Conservation (phyloP, 441 rosid genomes). For the Metrosideros polymorpha region DNA sequence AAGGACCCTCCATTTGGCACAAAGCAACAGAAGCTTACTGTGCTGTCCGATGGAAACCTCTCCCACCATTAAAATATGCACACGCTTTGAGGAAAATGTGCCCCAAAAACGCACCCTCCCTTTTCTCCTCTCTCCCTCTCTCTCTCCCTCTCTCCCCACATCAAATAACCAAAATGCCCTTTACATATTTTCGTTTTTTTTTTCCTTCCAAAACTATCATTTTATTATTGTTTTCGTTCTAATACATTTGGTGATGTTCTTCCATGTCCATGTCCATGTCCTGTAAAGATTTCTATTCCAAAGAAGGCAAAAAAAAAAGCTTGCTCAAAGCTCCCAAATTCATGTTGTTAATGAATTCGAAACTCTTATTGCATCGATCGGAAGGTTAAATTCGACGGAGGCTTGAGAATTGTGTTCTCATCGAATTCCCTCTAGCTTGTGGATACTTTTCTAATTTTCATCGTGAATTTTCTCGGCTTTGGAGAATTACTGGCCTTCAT, state of each 20-base stretch:
- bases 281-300: background rate
- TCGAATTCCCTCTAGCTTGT: background rate
- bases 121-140: background rate
- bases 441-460: background rate
- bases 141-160: background rate
- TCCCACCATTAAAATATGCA: background rate
- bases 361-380: background rate
- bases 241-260: background rate
- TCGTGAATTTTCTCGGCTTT: background rate
- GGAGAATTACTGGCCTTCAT: background rate
- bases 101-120: background rate
- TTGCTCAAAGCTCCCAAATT: background rate
- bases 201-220: background rate
- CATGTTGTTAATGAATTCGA: background rate
- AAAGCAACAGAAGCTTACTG: conserved; percentile 33
- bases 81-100: background rate
- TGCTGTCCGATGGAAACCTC: conserved; percentile 37
- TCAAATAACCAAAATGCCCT: background rate
- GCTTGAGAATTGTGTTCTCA: background rate
- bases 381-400: background rate
- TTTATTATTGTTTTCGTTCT: background rate
- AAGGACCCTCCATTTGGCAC: conserved; percentile 68
- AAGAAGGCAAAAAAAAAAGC: background rate
- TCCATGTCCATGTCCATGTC: background rate
- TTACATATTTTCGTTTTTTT: too few relatives aligned